phyloP scores from a whole-genome alignment of 1,139 yeast species.

The Diutina rugosa region DNA sequence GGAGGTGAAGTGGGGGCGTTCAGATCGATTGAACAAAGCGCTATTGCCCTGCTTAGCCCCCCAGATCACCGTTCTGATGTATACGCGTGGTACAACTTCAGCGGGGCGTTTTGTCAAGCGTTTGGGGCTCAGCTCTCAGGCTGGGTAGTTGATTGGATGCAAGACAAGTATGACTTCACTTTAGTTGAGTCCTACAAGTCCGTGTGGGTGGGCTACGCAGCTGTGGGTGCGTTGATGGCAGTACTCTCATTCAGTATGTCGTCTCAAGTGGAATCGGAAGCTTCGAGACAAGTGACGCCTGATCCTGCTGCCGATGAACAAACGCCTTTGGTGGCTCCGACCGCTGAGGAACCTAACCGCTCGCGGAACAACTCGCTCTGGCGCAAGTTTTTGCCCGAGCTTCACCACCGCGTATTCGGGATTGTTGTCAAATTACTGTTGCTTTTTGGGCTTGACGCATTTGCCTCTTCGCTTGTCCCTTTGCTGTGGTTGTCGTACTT shows the following conservation, averaged over 20 bases:
- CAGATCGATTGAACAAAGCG: constrained; percentile 26
- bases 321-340: not conserved
- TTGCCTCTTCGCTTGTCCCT: constrained; percentile 31
- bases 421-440: constrained; percentile 21
- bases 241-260: constrained; percentile 11
- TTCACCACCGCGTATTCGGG: constrained; percentile 8
- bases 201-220: constrained; percentile 15
- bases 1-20: constrained; percentile 35
- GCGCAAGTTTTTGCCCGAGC: constrained; percentile 10
- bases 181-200: constrained; percentile 15
- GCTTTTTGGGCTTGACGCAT: constrained; percentile 28
- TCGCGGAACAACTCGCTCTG: not conserved
- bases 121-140: constrained; percentile 24
- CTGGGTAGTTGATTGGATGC: constrained; percentile 12
- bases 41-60: constrained; percentile 21
- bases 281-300: not conserved
- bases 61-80: constrained; percentile 22
- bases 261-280: constrained; percentile 8
- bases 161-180: constrained; percentile 5
- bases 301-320: not conserved
- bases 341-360: not conserved
- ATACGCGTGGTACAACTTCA: constrained; percentile 29
- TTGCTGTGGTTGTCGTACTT: constrained; percentile 32
- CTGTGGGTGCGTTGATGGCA: constrained; percentile 11
- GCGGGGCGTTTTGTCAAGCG: constrained; percentile 24